Conservation (phyloP, 2,329 filamentous ascomycete genomes). For the Fusarium nygamai region DNA sequence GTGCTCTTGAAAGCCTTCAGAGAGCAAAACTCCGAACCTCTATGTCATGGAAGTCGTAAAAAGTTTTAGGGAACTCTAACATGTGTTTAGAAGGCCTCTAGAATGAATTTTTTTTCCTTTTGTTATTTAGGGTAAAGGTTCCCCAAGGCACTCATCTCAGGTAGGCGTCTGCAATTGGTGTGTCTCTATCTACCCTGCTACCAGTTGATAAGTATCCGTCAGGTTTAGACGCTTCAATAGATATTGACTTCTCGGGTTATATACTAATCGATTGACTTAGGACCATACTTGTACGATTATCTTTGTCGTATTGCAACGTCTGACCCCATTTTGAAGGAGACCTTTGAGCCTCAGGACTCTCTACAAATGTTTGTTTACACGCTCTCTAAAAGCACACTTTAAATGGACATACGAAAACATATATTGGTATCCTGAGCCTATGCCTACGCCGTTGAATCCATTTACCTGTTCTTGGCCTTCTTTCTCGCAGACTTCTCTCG, state of each 20-base stretch:
- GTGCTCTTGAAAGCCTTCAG: not conserved
- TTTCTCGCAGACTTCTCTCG: constrained; percentile 82
- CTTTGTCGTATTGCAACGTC: not conserved
- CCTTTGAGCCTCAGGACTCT: not conserved
- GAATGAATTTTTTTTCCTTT: not conserved
- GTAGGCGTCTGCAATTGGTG: too few species aligned
- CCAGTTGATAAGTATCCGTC: not conserved
- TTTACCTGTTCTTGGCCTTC: constrained; percentile 62
- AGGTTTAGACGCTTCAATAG: not conserved
- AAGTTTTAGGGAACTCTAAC: not conserved
- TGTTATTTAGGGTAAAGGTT: not conserved
- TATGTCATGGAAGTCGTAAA: not conserved
- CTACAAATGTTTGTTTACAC: not conserved
- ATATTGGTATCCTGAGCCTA: constrained; percentile 35
- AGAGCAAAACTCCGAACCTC: not conserved
- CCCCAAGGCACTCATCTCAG: not conserved
- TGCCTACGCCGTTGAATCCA: constrained; percentile 10
- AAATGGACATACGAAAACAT: constrained; percentile 23
- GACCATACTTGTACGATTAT: too few species aligned
- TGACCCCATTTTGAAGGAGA: not conserved
- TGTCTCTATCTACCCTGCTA: not conserved
- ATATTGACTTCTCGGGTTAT: not conserved
- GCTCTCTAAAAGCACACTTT: not conserved
- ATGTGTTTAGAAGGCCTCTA: not conserved
- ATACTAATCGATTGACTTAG: not conserved